Base-by-base conservation (phyloP, 768 basidiomycete species). In the Trametes maxima region DNA sequence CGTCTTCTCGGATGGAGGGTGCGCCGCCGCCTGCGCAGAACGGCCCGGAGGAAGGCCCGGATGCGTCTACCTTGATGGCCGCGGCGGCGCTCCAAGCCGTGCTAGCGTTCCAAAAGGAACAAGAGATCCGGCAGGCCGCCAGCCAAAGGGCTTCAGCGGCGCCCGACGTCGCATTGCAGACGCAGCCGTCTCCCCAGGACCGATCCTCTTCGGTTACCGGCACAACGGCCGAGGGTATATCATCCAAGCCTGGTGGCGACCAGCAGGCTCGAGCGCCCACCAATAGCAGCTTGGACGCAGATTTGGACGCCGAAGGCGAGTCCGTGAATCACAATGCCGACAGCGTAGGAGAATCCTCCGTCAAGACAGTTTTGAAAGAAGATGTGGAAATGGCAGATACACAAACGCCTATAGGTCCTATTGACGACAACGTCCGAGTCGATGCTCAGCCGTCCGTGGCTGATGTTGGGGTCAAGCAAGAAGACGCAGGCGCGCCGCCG, bases 1-100 rank as follows among this genome's bases (percentile, higher is more conserved):
- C 39, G 14, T 45, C 57, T 8, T 36, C 24, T 3, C 12, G 33
- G 25, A 7, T 21, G 44, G 21, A 33, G 24, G 51, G 36, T 12
- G 21, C 39, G 25, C 35, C 46, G 13, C 47, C 45, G 46, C 25
- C 35, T 1, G 22, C 43, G 46, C 46, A 44, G 11, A 48, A 43
- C 22, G 56, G 52, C 4, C 37, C 16, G 58, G 57, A 42, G 5
- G 51, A 50, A 24, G 53, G 35, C 8, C 53, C 57, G n/a, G 62
- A 64, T 22, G 62, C 47, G 54, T 64, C 62, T 33, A 64, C 62
- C 28, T 46, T 64, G 37, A 59, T 59, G 53, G 62, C 62, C 12
- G 62, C 62, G 13, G 35, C 57, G 16, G 74, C 70, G 21, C 63
- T 75, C 65, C 70, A 79, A 56, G 75, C 73, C 22, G 73, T 75